Conservation (phyloP, 106 monocot species). For the Dioscorea zingiberensis region DNA sequence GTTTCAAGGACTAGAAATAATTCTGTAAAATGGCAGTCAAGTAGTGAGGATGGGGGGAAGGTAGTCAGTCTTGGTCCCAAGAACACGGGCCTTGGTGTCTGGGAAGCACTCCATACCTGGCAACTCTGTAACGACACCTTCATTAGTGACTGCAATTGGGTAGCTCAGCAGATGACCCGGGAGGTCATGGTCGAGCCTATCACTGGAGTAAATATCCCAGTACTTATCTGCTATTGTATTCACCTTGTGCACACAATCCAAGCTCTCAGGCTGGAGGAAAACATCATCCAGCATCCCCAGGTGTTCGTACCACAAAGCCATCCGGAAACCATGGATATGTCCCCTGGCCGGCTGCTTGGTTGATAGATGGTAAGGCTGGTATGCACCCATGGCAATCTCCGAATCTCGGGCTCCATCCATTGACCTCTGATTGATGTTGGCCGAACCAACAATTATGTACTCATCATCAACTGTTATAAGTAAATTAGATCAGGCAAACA, state of each 20-base stretch:
- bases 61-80: slow-evolving; percentile 51
- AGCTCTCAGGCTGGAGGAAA: slow-evolving; percentile 47
- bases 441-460: slow-evolving; percentile 74
- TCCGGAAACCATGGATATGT: slow-evolving; percentile 62
- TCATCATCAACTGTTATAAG: slow-evolving; percentile 65
- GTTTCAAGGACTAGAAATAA: neutral
- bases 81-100: slow-evolving; percentile 53
- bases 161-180: slow-evolving; percentile 67
- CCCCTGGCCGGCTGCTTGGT: slow-evolving; percentile 39
- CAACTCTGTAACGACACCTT: slow-evolving; percentile 28
- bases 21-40: neutral
- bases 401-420: slow-evolving; percentile 73
- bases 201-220: slow-evolving; percentile 50
- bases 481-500: neutral
- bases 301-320: slow-evolving; percentile 74
- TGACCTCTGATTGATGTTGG: slow-evolving; percentile 78
- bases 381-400: slow-evolving; percentile 82
- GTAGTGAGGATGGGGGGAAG: slow-evolving; percentile 69
- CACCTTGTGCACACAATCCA: slow-evolving; percentile 58
- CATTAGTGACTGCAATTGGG: slow-evolving; percentile 32
- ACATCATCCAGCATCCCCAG: slow-evolving; percentile 42
- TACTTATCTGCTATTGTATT: slow-evolving; percentile 52
- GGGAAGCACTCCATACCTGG: slow-evolving; percentile 45
- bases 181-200: slow-evolving; percentile 34
- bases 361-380: slow-evolving; percentile 58